Percentiles rank a stretch among this genome's conserved stretches.
Evolutionary conservation across 352 stramenopile species (phyloP).

Genomic region (Phytopythium montanum): DNA sequence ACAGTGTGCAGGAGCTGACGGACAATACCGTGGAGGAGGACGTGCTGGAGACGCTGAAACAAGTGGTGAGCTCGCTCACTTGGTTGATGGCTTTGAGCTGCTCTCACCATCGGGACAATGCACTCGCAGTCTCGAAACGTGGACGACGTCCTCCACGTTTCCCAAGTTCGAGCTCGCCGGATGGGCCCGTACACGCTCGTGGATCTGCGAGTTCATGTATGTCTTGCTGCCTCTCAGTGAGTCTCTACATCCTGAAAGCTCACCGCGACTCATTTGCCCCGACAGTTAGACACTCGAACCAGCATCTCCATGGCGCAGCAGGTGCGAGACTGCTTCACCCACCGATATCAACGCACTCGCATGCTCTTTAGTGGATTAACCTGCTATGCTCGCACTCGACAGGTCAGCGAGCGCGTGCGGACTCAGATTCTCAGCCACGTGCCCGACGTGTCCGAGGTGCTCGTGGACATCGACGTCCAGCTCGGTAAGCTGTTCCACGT

Average conservation of each 20-base stretch:
- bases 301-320: slow-evolving; percentile 85
- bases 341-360: neutral
- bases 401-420: slow-evolving; percentile 70
- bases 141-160: slow-evolving; percentile 74
- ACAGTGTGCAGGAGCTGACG: slow-evolving; percentile 76
- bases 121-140: slow-evolving; percentile 59
- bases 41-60: slow-evolving; percentile 66
- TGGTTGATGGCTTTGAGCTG: neutral
- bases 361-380: no score
- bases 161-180: slow-evolving; percentile 74
- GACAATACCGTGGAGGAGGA: slow-evolving; percentile 83
- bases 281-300: slow-evolving; percentile 64
- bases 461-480: slow-evolving; percentile 84
- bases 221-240: slow-evolving; percentile 13
- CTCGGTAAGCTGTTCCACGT: slow-evolving; percentile 31
- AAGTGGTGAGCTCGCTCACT: slow-evolving; percentile 46
- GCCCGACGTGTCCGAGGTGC: slow-evolving; percentile 80
- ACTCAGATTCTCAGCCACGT: slow-evolving; percentile 64
- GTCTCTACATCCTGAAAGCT: slow-evolving; percentile 1
- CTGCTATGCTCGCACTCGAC: neutral
- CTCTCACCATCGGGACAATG: neutral
- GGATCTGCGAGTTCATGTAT: slow-evolving; percentile 80
- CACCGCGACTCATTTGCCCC: neutral
- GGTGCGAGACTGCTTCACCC: slow-evolving; percentile 15
- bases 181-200: slow-evolving; percentile 88